Conservation (phyloP, 176 grass and related monocot species). For the Carex myosuroides region DNA sequence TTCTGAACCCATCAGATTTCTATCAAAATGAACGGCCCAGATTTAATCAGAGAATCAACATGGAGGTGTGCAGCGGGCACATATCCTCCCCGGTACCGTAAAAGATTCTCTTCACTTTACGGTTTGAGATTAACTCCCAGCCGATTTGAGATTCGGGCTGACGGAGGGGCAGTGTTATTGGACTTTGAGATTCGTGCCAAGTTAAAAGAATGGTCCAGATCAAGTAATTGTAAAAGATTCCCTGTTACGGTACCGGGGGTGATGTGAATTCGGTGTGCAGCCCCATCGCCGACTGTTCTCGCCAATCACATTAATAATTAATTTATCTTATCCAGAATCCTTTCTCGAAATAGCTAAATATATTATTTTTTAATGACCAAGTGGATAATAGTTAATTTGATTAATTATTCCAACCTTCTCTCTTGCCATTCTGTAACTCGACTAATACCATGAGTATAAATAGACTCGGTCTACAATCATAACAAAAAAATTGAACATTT, state of each 20-base stretch:
- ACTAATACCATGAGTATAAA: background rate
- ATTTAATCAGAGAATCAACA: background rate
- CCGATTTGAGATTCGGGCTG: no score
- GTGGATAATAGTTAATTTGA: background rate
- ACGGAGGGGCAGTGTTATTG: no score
- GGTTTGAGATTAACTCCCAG: no score
- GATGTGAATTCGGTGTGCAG: no score
- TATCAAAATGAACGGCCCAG: background rate
- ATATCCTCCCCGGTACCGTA: no score
- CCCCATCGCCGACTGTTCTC: background rate
- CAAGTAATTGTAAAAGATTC: no score
- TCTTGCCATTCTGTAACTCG: background rate
- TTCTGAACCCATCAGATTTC: background rate
- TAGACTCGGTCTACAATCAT: background rate
- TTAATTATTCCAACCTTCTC: background rate
- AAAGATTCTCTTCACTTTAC: no score
- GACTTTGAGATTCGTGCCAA: no score
- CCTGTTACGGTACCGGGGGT: no score
- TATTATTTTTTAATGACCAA: background rate
- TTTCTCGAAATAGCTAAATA: background rate
- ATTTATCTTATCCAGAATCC: background rate
- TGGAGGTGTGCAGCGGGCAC: background rate
- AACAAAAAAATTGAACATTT: no score
- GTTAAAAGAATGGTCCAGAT: no score
- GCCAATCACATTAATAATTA: conserved; percentile 5